phyloP scores from a whole-genome alignment of 306 rosid species.

The Dalbergia cultrata region DNA sequence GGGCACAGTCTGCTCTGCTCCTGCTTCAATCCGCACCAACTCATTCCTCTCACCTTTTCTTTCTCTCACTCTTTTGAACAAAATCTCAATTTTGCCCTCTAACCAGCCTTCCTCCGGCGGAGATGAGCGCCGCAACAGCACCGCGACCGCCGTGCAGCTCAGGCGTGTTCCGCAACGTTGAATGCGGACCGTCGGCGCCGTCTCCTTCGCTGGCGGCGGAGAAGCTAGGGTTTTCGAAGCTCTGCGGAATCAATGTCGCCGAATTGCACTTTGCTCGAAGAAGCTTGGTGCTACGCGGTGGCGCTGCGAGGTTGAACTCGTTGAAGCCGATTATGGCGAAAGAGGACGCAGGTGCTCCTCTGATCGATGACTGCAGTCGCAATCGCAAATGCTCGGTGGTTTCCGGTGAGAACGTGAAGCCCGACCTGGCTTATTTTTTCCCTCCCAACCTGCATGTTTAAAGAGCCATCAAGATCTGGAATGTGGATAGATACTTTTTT shows the following conservation, averaged over 20 bases:
- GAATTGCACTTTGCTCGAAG: conserved; percentile 45
- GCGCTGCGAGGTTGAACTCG: conserved; percentile 45
- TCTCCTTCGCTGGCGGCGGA: conserved; percentile 30
- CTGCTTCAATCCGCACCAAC: background rate
- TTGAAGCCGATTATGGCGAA: conserved; percentile 55
- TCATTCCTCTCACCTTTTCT: background rate
- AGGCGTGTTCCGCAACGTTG: conserved; percentile 39
- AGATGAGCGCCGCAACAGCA: conserved; percentile 51
- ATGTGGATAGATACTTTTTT: conserved; percentile 13
- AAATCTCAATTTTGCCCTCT: conserved; percentile 12
- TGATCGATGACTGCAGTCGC: conserved; percentile 12
- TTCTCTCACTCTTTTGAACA: background rate
- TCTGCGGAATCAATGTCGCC: conserved; percentile 52
- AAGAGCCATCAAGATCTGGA: conserved; percentile 39
- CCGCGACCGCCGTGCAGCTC: conserved; percentile 37
- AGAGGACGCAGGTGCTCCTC: conserved; percentile 32
- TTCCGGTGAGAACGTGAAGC: conserved; percentile 26
- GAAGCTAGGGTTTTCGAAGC: conserved; percentile 53
- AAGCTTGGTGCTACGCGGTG: conserved; percentile 42
- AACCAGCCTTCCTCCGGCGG: background rate
- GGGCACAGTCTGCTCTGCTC: background rate
- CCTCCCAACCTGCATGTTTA: background rate
- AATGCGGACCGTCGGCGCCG: conserved; percentile 44
- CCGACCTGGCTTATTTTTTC: background rate
- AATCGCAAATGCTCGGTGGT: conserved; percentile 32